Evolutionary conservation across 208 protist genomes (phyloP).

Genomic region (Wallacemonas sp.): DNA sequence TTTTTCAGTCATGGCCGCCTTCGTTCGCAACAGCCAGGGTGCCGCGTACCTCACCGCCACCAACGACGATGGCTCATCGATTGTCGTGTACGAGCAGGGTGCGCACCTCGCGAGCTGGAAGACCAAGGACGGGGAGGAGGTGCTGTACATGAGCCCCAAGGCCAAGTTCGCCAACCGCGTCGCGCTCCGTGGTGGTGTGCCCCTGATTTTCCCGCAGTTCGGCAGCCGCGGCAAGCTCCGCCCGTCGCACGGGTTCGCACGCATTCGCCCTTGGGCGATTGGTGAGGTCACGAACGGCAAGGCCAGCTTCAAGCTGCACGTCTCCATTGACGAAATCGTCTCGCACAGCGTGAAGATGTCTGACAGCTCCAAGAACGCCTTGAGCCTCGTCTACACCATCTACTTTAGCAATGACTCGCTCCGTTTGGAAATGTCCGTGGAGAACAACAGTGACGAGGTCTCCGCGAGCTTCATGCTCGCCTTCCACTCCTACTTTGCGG

Average conservation of each 20-base stretch:
- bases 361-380: constrained; percentile 29
- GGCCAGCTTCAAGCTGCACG: constrained; percentile 37
- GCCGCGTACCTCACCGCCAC: constrained; percentile 35
- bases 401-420: constrained; percentile 62
- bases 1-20: constrained; percentile 49
- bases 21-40: constrained; percentile 33
- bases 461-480: constrained; percentile 66
- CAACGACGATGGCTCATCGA: constrained; percentile 67
- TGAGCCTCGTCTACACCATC: constrained; percentile 65
- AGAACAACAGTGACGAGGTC: constrained; percentile 46
- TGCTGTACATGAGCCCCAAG: constrained; percentile 81
- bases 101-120: constrained; percentile 87
- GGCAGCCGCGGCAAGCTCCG: constrained; percentile 56
- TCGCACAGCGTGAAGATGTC: constrained; percentile 22
- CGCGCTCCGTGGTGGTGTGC: constrained; percentile 87
- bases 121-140: constrained; percentile 49
- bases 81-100: constrained; percentile 84
- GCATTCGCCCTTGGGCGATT: constrained; percentile 44
- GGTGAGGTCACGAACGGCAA: constrained; percentile 33
- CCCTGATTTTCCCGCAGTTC: constrained; percentile 92
- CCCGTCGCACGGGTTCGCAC: constrained; percentile 81
- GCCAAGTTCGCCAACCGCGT: constrained; percentile 70
- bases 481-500: constrained; percentile 90
- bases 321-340: constrained; percentile 26
- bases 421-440: constrained; percentile 61